These are phyloP conservation scores for Exophiala dermatitidis DNA, from an alignment of 2,329 filamentous ascomycete genomes.

Conservation along the genomic window DNA sequence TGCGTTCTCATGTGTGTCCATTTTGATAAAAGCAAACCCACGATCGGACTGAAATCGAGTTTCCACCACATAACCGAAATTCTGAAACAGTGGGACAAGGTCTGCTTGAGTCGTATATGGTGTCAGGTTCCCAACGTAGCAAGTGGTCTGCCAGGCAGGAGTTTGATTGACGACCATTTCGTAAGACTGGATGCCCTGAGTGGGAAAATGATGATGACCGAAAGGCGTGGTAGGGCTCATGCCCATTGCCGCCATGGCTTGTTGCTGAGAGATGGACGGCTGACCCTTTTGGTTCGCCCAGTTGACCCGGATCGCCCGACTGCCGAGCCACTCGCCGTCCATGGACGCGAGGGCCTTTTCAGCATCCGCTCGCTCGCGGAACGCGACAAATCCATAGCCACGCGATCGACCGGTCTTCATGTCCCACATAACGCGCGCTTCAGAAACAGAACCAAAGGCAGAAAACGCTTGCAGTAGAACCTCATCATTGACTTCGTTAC, in stretches of 20 bases:
- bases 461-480: conserved; percentile 89
- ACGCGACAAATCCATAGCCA: conserved; percentile 96
- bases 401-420: conserved; percentile 99
- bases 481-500: conserved; percentile 98
- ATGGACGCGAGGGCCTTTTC: conserved; percentile 95
- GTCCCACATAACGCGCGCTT: conserved; percentile 99
- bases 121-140: conserved; percentile 95
- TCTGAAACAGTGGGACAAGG: conserved; percentile 94
- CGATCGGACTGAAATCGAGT: conserved; percentile 97
- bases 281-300: conserved; percentile 99
- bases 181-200: conserved; percentile 92
- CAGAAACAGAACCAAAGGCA: conserved; percentile 89
- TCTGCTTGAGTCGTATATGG: conserved; percentile 97
- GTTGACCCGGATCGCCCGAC: conserved; percentile 96
- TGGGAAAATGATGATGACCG: conserved; percentile 95
- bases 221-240: conserved; percentile 96
- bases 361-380: conserved; percentile 85
- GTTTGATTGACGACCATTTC: conserved; percentile 96
- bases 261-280: conserved; percentile 94
- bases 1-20: conserved; percentile 96
- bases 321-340: conserved; percentile 98
- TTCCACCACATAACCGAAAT: conserved; percentile 96
- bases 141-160: conserved; percentile 95
- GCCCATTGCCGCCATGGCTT: conserved; percentile 94
- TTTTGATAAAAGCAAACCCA: conserved; percentile 97